These are phyloP conservation scores for Cystobasidiaceae sp. DNA, from an alignment of 1,284 basidiomycete species.

Conservation along the genomic window DNA sequence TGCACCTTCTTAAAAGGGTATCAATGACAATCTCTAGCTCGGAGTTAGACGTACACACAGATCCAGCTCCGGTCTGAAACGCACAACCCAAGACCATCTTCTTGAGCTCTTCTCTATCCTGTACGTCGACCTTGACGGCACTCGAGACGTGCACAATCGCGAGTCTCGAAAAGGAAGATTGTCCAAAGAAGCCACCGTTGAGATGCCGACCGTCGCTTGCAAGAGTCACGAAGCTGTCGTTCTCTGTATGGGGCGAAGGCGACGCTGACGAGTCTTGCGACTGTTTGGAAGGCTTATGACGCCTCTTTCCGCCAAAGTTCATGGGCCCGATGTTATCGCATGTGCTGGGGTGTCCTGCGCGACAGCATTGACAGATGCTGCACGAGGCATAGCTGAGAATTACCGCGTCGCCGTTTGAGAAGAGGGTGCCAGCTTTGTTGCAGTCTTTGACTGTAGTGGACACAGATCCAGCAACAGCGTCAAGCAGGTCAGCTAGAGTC, in stretches of 20 bases:
- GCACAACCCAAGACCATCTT: constrained; percentile 15
- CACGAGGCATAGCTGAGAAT: constrained; percentile 14
- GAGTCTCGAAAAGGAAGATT: constrained; percentile 24
- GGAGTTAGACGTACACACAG: neutral
- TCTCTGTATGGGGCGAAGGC: neutral
- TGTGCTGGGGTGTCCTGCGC: neutral
- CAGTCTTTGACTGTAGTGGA: neutral
- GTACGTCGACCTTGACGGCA: constrained; percentile 19
- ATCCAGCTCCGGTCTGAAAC: constrained; percentile 20
- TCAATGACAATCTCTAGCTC: neutral
- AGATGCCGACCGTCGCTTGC: neutral
- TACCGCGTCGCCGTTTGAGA: constrained; percentile 11
- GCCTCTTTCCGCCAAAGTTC: constrained; percentile 10
- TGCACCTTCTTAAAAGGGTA: neutral
- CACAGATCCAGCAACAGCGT: neutral
- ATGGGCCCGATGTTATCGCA: neutral
- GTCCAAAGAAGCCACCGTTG: constrained; percentile 23
- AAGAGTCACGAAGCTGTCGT: neutral
- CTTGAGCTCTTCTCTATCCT: neutral
- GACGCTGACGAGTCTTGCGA: no score
- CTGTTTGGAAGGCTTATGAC: neutral
- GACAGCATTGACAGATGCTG: constrained; percentile 1
- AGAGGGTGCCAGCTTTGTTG: neutral
- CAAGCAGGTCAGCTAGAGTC: neutral
- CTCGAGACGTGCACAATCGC: constrained; percentile 7